phyloP scores from a whole-genome alignment of 148 eudicot species.

The Arctostaphylos glauca region DNA sequence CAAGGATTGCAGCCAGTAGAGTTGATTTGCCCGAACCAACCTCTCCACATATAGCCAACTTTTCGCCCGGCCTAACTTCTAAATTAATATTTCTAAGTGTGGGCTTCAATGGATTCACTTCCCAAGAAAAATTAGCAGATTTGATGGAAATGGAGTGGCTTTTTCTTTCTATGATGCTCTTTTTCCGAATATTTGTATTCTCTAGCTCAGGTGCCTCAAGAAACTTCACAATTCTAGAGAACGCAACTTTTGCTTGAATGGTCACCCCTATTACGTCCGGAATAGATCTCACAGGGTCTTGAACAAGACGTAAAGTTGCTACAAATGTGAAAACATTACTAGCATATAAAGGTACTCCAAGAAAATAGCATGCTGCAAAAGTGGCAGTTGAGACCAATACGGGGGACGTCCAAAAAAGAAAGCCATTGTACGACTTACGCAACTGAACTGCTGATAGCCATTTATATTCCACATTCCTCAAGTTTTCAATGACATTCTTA shows the following conservation, averaged over 20 bases:
- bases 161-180: constrained; percentile 17
- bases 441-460: constrained; percentile 72
- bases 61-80: constrained; percentile 59
- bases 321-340: constrained; percentile 91
- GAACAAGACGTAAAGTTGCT: constrained; percentile 81
- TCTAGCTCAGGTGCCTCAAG: constrained; percentile 87
- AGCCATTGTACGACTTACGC: constrained; percentile 54
- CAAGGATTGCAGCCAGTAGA: constrained; percentile 76
- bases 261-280: constrained; percentile 81
- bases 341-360: constrained; percentile 62
- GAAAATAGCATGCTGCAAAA: constrained; percentile 74
- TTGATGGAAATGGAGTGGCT: constrained; percentile 37
- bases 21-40: constrained; percentile 95
- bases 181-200: constrained; percentile 37
- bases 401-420: constrained; percentile 87
- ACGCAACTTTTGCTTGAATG: constrained; percentile 89
- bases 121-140: constrained; percentile 78
- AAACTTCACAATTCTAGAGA: constrained; percentile 61
- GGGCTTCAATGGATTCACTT: constrained; percentile 44
- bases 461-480: constrained; percentile 60
- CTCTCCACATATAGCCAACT: constrained; percentile 85
- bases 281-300: constrained; percentile 76
- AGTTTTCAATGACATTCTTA: constrained; percentile 49
- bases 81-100: constrained; percentile 60
- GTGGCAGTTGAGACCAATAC: constrained; percentile 80